A percentile compares a stretch with the other conserved stretches of the same genome.
phyloP scores from a whole-genome alignment of 495 filamentous ascomycete species.

The Daldinia vernicosa region DNA sequence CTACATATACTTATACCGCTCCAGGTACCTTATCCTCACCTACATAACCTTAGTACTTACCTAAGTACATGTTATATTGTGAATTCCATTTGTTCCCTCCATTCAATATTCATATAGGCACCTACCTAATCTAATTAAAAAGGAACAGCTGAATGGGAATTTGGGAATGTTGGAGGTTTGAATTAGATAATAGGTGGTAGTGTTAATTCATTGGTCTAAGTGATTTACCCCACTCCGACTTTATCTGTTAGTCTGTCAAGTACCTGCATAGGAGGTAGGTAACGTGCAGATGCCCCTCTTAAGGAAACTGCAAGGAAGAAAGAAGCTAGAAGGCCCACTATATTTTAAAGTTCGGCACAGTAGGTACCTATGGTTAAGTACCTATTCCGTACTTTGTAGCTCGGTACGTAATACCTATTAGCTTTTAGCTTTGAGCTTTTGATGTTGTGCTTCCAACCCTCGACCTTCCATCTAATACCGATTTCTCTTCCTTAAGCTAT shows the following conservation, averaged over 20 bases:
- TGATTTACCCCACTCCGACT: slow-evolving; percentile 19
- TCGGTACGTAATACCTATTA: too few relatives aligned
- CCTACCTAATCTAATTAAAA: background rate
- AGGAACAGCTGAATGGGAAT: too few relatives aligned
- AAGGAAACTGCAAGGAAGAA: slow-evolving; percentile 19
- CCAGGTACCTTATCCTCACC: background rate
- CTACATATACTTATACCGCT: background rate
- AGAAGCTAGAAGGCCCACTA: slow-evolving; percentile 17
- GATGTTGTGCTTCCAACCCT: background rate
- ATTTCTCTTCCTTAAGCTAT: background rate
- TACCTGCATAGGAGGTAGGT: slow-evolving; percentile 31
- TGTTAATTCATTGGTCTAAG: slow-evolving; percentile 12
- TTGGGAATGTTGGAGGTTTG: too few relatives aligned
- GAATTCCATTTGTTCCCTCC: background rate
- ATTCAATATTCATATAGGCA: background rate
- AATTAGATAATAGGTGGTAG: background rate
- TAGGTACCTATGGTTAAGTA: background rate
- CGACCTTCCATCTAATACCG: background rate
- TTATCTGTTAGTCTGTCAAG: slow-evolving; percentile 13
- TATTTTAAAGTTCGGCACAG: slow-evolving; percentile 11
- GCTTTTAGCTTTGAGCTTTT: slow-evolving; percentile 15
- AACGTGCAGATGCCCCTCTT: slow-evolving; percentile 22
- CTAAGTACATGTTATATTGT: background rate
- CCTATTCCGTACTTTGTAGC: too few relatives aligned
- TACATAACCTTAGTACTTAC: too few relatives aligned